Percentiles rank a stretch among this genome's conserved stretches.
phyloP scores from a whole-genome alignment of 2,329 filamentous ascomycete genomes.

The Ambrosiella beaveri region DNA sequence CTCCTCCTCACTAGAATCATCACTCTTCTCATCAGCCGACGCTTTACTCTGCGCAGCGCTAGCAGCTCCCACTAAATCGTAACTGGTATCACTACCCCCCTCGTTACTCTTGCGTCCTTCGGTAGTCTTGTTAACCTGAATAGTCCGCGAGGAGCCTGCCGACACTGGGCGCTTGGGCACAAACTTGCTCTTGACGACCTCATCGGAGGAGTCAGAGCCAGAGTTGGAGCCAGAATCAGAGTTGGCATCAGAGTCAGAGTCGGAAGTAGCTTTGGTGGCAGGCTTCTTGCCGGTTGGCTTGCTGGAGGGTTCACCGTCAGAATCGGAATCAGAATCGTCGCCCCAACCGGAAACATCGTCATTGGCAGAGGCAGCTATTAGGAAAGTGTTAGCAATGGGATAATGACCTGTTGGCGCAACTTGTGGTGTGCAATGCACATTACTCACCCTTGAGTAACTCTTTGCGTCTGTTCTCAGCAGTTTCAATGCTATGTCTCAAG shows the following conservation, averaged over 20 bases:
- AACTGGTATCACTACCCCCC: conserved; percentile 86
- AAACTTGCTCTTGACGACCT: conserved; percentile 16
- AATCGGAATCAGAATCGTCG: conserved; percentile 48
- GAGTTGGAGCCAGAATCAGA: conserved; percentile 16
- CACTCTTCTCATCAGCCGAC: conserved; percentile 35
- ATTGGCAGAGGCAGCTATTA: conserved; percentile 45
- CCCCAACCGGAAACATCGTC: conserved; percentile 51
- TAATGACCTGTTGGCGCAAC: background rate
- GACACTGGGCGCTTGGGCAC: conserved; percentile 29
- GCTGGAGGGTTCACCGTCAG: conserved; percentile 12
- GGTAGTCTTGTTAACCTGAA: conserved; percentile 40
- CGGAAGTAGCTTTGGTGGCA: conserved; percentile 5
- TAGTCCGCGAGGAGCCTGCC: conserved; percentile 40
- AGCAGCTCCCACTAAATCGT: conserved; percentile 71
- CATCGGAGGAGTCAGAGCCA: background rate
- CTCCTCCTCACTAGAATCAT: conserved; percentile 42
- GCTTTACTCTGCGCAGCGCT: conserved; percentile 65
- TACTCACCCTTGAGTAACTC: conserved; percentile 76
- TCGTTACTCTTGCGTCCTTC: conserved; percentile 65
- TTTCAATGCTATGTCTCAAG: conserved; percentile 78
- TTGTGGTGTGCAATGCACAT: background rate
- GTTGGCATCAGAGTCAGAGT: conserved; percentile 23
- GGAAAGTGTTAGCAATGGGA: background rate
- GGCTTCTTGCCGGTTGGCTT: conserved; percentile 17
- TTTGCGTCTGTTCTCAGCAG: conserved; percentile 70